phyloP scores from a whole-genome alignment of 495 filamentous ascomycete genomes.

The Xylona heveae region DNA sequence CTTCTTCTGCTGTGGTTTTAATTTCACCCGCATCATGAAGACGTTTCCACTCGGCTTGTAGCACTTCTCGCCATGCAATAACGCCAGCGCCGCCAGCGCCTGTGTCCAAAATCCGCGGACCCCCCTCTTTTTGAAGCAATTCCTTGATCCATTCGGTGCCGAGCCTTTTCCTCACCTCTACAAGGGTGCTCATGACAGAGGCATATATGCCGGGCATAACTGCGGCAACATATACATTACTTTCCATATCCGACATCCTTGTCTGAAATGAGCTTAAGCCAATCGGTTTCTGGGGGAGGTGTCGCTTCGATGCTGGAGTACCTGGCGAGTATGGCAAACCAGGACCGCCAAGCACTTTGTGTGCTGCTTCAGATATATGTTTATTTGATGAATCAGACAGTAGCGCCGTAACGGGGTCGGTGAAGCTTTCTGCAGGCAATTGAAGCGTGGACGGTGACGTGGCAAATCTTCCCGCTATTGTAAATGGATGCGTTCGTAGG shows the following conservation, averaged over 20 bases:
- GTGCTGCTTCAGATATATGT: slow-evolving; percentile 49
- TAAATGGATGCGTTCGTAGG: slow-evolving; percentile 41
- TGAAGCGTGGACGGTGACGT: slow-evolving; percentile 50
- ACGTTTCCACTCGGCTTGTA: slow-evolving; percentile 57
- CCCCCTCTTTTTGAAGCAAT: slow-evolving; percentile 42
- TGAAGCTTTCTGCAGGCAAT: slow-evolving; percentile 41
- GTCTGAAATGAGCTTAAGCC: slow-evolving; percentile 45
- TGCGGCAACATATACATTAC: slow-evolving; percentile 59
- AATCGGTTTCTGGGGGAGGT: slow-evolving; percentile 43
- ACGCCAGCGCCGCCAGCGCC: slow-evolving; percentile 69
- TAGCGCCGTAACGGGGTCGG: slow-evolving; percentile 42
- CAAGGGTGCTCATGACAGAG: slow-evolving; percentile 44
- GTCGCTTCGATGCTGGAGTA: slow-evolving; percentile 23
- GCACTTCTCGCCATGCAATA: slow-evolving; percentile 63
- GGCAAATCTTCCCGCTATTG: slow-evolving; percentile 35
- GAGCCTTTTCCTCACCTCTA: slow-evolving; percentile 69
- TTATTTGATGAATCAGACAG: slow-evolving; percentile 43
- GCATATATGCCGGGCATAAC: slow-evolving; percentile 70
- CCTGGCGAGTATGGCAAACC: slow-evolving; percentile 51
- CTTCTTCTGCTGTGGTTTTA: slow-evolving; percentile 15
- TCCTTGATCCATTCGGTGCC: slow-evolving; percentile 58
- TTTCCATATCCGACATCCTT: slow-evolving; percentile 65
- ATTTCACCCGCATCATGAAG: slow-evolving; percentile 20
- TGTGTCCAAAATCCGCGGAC: slow-evolving; percentile 65
- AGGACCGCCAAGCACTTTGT: slow-evolving; percentile 48